phyloP scores from a whole-genome alignment of 1,284 basidiomycete genomes.

The Trametes hirsuta region DNA sequence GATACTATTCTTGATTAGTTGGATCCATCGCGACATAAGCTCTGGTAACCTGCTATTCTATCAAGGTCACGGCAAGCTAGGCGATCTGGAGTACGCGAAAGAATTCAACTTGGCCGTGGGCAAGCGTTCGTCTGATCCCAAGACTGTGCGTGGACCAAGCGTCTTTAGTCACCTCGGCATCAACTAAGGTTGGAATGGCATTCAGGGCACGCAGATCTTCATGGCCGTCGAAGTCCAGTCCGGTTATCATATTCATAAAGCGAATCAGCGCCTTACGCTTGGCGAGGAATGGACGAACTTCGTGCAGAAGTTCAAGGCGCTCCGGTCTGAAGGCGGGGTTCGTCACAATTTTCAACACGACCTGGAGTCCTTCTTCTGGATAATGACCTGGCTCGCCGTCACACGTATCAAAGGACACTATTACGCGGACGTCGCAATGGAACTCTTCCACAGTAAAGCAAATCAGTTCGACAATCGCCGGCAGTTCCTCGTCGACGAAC shows the following conservation, averaged over 20 bases:
- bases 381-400: background rate
- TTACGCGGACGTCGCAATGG: background rate
- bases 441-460: background rate
- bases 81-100: background rate
- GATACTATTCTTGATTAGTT: conserved; percentile 2
- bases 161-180: too few species aligned
- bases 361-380: conserved; percentile 8
- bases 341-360: conserved; percentile 7
- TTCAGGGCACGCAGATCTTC: background rate
- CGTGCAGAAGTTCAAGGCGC: background rate
- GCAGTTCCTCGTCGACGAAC: too few species aligned
- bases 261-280: background rate
- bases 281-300: background rate
- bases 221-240: background rate
- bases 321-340: background rate
- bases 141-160: background rate
- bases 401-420: background rate
- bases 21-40: conserved; percentile 9
- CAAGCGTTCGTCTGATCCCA: background rate
- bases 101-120: background rate
- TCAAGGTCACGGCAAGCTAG: conserved; percentile 1
- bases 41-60: conserved; percentile 10
- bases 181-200: background rate
- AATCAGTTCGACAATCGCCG: too few species aligned
- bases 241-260: background rate